Percentiles rank a stretch among this genome's conserved stretches.
Conservation (phyloP, 2,329 filamentous ascomycete genomes). For the Trichoderma atroviride region DNA sequence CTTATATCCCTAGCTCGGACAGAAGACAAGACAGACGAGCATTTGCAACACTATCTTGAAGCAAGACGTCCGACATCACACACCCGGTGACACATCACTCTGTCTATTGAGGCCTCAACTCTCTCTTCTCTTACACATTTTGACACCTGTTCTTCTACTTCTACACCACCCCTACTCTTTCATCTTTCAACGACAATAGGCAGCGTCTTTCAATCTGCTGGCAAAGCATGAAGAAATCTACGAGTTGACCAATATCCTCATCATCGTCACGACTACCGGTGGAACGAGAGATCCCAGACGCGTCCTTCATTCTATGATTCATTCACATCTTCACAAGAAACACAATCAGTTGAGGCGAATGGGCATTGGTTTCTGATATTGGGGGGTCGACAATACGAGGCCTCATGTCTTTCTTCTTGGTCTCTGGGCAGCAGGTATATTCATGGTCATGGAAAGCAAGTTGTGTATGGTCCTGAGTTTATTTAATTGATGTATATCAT, state of each 20-base stretch:
- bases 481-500: background rate
- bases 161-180: background rate
- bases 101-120: background rate
- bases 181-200: too few relatives aligned
- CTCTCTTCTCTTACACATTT: background rate
- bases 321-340: too few relatives aligned
- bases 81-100: too few relatives aligned
- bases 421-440: background rate
- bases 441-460: background rate
- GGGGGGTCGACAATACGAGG: too few relatives aligned
- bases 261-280: background rate
- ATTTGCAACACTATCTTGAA: conserved; percentile 63
- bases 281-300: too few relatives aligned
- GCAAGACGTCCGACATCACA: conserved; percentile 48
- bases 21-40: conserved; percentile 51
- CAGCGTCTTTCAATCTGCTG: background rate
- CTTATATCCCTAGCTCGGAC: conserved; percentile 56
- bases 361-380: background rate
- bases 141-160: background rate
- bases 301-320: too few relatives aligned
- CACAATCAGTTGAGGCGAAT: too few relatives aligned
- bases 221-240: background rate
- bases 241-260: background rate
- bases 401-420: background rate
- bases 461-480: background rate